Evolutionary conservation across 2,329 filamentous ascomycete species (phyloP), one percentile per base, ranked within the genome.

Genomic region (Daldinia sp.): DNA sequence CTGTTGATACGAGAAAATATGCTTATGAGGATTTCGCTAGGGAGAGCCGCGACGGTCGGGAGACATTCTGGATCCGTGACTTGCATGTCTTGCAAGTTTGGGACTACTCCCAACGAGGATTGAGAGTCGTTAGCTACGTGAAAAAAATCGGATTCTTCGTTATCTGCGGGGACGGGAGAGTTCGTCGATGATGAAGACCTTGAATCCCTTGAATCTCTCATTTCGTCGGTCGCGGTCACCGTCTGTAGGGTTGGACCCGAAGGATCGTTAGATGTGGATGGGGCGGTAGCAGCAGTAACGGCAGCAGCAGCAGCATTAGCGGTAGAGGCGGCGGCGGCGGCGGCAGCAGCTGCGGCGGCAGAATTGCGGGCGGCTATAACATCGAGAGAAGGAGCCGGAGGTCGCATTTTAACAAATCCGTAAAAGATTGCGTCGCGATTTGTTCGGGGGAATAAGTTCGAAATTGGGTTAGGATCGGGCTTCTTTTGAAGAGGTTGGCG

Each of bases 111-210:
- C 58, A 97, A 85, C 0, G 94, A 97, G 0, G 94, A 97, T 76
- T 95, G 87, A 3, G 94, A 97, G 79, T 97, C 94, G 80, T 97
- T 97, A 72, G 91, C 90, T 59, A 85, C 86, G 75, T 91, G 90
- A 77, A 95, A 95, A 78, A 95, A 97, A 79, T 97, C 94, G 70
- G 93, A 96, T 79, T 97, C 94, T 74, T 94, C 91, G 78, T 96
- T 93, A 74, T 93, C 90, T 75, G 87, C 87, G 53, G 90, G 87
- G 52, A 85, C 87, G 43, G 91, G 90, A 1, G 91, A 93, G 74
- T 90, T 91, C 60, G 89, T 91, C 6, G 90, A 90, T 4, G 89
- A 91, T 3, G 84, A 85, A 1, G 84, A 85, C 65, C 84, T 80
- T 39, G 84, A 87, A 72, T 86, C 84, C 66, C 84, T 80, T 39